Conservation (phyloP, 768 basidiomycete genomes). For the Sistotremastrum niveocremeum region DNA sequence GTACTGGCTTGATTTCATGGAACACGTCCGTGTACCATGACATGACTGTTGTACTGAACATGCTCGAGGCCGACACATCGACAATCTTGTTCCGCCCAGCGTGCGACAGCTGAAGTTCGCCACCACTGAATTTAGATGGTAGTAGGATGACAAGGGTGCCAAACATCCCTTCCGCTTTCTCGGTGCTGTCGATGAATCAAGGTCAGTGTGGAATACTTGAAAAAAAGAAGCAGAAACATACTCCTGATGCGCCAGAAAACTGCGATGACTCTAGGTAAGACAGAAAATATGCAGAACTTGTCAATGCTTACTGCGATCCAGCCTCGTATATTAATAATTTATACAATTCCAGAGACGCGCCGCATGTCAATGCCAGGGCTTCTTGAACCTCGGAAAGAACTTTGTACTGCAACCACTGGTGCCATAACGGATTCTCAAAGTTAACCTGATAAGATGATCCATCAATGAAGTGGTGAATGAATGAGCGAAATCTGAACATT, state of each 20-base stretch:
- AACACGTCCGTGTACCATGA: conserved; percentile 42
- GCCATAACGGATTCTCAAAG: conserved; percentile 31
- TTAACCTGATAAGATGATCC: conserved; percentile 12
- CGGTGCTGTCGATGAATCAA: conserved; percentile 20
- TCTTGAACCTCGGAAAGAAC: conserved; percentile 21
- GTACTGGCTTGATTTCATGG: conserved; percentile 36
- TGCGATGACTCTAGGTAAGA: conserved; percentile 5
- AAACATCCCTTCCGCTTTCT: conserved; percentile 35
- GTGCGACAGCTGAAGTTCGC: conserved; percentile 31
- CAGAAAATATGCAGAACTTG: background rate
- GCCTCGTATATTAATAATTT: conserved; percentile 37
- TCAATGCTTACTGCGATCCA: conserved; percentile 31
- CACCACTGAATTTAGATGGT: conserved; percentile 33
- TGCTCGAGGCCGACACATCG: conserved; percentile 21
- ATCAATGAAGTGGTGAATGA: background rate
- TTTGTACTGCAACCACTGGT: conserved; percentile 16
- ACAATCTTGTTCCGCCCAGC: conserved; percentile 19
- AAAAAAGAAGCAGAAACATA: conserved; percentile 13
- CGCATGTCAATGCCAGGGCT: conserved; percentile 22
- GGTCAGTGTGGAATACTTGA: background rate
- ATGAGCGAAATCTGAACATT: conserved; percentile 7
- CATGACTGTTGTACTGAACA: conserved; percentile 22
- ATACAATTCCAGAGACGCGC: conserved; percentile 21
- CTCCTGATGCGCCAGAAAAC: conserved; percentile 36
- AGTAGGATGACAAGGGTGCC: conserved; percentile 35